Conservation (phyloP, 331 rosid genomes). For the Quercus phellos region DNA sequence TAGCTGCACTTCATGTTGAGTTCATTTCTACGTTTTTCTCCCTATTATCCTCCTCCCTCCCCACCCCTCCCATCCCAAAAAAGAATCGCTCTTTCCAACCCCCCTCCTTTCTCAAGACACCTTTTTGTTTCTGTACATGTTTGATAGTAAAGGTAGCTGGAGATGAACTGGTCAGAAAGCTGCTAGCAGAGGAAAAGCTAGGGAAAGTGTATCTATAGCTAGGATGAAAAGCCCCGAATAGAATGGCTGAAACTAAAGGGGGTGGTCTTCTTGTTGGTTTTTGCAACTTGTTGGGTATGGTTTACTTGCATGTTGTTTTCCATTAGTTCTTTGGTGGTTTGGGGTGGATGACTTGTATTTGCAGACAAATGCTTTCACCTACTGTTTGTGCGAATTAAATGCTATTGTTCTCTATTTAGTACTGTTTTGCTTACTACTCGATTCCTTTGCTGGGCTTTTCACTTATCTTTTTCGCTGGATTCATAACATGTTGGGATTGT, state of each 20-base stretch:
- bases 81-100: not conserved
- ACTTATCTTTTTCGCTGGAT: too few relatives aligned
- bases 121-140: constrained; percentile 53
- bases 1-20: constrained; percentile 53
- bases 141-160: constrained; percentile 60
- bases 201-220: constrained; percentile 55
- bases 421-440: not conserved
- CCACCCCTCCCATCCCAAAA: constrained; percentile 3
- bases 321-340: constrained; percentile 52
- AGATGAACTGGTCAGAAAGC: constrained; percentile 46
- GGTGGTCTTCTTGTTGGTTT: constrained; percentile 35
- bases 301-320: constrained; percentile 25
- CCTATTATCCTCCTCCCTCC: not conserved
- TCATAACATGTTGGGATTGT: too few relatives aligned
- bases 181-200: constrained; percentile 45
- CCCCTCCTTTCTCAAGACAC: constrained; percentile 1
- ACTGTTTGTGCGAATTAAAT: constrained; percentile 35
- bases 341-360: constrained; percentile 51
- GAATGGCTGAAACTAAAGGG: constrained; percentile 35
- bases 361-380: constrained; percentile 25
- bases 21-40: constrained; percentile 23
- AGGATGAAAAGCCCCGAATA: constrained; percentile 46
- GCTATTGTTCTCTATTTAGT: constrained; percentile 22
- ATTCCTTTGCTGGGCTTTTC: not conserved
- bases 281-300: constrained; percentile 28